These are phyloP conservation scores for Escovopsis sp. DNA, from an alignment of 2,329 filamentous ascomycete genomes.

Conservation along the genomic window DNA sequence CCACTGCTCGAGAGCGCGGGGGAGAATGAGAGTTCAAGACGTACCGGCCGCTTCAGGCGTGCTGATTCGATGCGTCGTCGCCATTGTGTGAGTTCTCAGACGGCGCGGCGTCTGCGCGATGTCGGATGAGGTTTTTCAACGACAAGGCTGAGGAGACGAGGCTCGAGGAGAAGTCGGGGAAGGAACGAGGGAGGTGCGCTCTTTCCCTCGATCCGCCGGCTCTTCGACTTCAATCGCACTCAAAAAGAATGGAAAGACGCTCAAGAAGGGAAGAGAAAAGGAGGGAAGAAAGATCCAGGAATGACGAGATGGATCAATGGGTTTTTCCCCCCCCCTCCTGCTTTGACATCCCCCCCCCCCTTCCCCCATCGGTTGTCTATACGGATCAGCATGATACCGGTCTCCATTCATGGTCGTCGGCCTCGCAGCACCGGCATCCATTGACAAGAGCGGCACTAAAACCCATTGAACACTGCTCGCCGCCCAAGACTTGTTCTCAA, in stretches of 20 bases:
- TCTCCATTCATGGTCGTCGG: no score
- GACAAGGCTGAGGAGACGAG: no score
- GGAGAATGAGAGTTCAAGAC: slow-evolving; percentile 15
- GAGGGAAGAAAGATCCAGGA: not conserved
- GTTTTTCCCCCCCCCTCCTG: no score
- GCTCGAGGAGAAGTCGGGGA: no score
- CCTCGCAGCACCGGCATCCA: not conserved
- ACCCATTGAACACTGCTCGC: not conserved
- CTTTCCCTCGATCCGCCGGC: no score
- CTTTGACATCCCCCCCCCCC: no score
- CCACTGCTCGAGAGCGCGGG: not conserved
- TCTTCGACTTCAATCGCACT: no score
- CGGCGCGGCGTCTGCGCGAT: no score
- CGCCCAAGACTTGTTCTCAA: not conserved
- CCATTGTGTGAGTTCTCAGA: slow-evolving; percentile 17
- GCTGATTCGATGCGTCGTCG: slow-evolving; percentile 30
- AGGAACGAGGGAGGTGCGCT: no score
- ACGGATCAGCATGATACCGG: no score
- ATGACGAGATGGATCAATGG: not conserved
- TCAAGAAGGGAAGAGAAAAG: not conserved
- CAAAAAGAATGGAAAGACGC: not conserved
- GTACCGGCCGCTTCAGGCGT: slow-evolving; percentile 50
- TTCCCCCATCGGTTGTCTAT: no score
- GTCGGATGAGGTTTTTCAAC: no score
- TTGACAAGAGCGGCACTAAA: not conserved